These are phyloP conservation scores for Cystoisospora suis DNA, from an alignment of 169 alveolate genomes.

Conservation along the genomic window DNA sequence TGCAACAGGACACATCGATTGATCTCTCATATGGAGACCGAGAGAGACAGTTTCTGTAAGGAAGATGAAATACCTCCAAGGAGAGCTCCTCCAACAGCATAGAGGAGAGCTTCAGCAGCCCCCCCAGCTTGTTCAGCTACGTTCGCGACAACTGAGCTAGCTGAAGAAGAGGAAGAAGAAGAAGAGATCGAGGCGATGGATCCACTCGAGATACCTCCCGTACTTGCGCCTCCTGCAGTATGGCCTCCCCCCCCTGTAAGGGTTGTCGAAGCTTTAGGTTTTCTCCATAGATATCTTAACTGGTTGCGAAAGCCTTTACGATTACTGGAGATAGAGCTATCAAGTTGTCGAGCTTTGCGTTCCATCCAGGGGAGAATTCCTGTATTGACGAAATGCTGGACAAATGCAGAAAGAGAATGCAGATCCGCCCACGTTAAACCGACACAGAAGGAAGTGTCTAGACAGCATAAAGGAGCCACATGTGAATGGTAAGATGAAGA, in stretches of 20 bases:
- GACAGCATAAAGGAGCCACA: constrained; percentile 32
- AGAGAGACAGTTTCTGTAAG: too few species aligned
- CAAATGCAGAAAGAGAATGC: constrained; percentile 27
- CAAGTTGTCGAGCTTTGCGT: constrained; percentile 58
- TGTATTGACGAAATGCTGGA: constrained; percentile 32
- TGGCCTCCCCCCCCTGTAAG: background rate
- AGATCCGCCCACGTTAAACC: constrained; percentile 47
- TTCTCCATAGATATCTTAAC: constrained; percentile 54
- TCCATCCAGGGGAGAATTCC: constrained; percentile 54
- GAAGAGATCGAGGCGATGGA: background rate
- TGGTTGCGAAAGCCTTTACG: constrained; percentile 52
- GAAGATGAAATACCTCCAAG: constrained; percentile 27
- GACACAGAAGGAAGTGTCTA: constrained; percentile 43
- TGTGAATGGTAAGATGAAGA: too few species aligned
- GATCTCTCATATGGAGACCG: too few species aligned
- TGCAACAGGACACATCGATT: background rate
- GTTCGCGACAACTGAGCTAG: constrained; percentile 32
- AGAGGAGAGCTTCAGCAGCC: constrained; percentile 58
- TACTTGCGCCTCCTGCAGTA: background rate
- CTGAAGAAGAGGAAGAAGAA: background rate
- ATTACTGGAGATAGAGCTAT: constrained; percentile 36
- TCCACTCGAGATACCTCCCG: background rate
- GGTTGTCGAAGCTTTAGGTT: constrained; percentile 19
- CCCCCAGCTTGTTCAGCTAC: constrained; percentile 56
- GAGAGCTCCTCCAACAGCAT: constrained; percentile 57